phyloP scores from a whole-genome alignment of 1,284 basidiomycete species.

The Golubevia pallescens region DNA sequence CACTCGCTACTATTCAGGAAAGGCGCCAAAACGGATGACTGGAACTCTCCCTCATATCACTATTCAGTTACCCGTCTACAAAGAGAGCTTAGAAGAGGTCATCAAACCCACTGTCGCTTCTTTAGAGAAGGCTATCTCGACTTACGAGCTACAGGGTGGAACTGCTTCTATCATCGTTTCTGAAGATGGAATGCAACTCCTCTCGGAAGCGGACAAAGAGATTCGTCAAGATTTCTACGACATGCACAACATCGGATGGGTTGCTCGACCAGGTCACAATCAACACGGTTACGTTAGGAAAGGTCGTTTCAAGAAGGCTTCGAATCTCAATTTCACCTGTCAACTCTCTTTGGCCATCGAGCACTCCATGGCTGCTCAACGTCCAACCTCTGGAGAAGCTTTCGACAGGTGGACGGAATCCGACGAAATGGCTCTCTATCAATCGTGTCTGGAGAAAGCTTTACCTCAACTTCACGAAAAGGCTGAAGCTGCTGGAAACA shows the following conservation, averaged over 20 bases:
- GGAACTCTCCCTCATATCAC: constrained; percentile 35
- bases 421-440: constrained; percentile 26
- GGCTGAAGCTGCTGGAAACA: constrained; percentile 25
- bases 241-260: too few relatives aligned
- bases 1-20: constrained; percentile 33
- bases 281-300: constrained; percentile 29
- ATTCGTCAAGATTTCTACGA: constrained; percentile 22
- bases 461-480: constrained; percentile 17
- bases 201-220: constrained; percentile 13
- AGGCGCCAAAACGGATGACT: constrained; percentile 18
- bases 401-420: constrained; percentile 21
- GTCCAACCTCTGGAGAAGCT: constrained; percentile 10
- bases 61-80: constrained; percentile 41
- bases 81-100: constrained; percentile 26
- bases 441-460: constrained; percentile 12
- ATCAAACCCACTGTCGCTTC: constrained; percentile 30
- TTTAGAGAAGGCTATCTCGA: too few relatives aligned
- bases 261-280: constrained; percentile 28
- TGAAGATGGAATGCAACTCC: constrained; percentile 36
- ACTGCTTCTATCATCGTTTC: constrained; percentile 33
- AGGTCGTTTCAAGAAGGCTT: too few relatives aligned
- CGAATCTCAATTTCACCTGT: too few relatives aligned
- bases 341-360: constrained; percentile 24
- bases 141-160: too few relatives aligned
- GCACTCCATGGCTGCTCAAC: constrained; percentile 15